phyloP scores from a whole-genome alignment of 1,139 yeast genomes.

The Suhomyces bokatorum region DNA sequence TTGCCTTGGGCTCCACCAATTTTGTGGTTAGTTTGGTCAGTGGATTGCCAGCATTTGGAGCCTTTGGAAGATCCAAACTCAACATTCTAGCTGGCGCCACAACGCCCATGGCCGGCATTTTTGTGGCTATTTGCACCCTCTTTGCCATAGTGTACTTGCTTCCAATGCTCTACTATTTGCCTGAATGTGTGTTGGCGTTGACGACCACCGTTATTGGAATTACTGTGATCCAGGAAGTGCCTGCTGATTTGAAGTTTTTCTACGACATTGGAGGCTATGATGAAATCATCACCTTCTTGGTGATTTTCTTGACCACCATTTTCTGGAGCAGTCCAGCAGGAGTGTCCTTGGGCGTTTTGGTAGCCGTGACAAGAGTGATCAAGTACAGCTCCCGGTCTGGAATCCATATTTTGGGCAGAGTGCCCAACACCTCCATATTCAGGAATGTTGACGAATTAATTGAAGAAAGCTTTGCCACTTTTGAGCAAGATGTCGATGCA shows the following conservation, averaged over 20 bases:
- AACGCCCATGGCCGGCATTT: conserved; percentile 33
- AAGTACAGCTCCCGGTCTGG: conserved; percentile 32
- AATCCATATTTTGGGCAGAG: conserved; percentile 35
- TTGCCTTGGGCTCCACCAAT: conserved; percentile 36
- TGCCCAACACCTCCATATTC: conserved; percentile 33
- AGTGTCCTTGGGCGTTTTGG: conserved; percentile 29
- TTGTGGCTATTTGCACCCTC: conserved; percentile 29
- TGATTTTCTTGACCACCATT: conserved; percentile 28
- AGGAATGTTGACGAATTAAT: conserved; percentile 38
- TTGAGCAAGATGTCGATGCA: conserved; percentile 13
- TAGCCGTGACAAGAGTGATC: conserved; percentile 31
- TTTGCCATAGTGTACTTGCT: conserved; percentile 27
- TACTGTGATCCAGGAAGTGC: conserved; percentile 36
- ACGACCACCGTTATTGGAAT: conserved; percentile 40
- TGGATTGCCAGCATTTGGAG: conserved; percentile 39
- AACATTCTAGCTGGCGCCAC: conserved; percentile 36
- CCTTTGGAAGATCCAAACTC: conserved; percentile 39
- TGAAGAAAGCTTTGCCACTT: conserved; percentile 31
- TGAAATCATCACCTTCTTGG: conserved; percentile 27
- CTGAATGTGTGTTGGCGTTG: conserved; percentile 36
- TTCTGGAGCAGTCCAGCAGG: conserved; percentile 39
- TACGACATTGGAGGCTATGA: conserved; percentile 34
- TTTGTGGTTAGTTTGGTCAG: conserved; percentile 30
- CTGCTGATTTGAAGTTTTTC: conserved; percentile 31
- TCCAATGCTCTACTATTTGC: conserved; percentile 29